A percentile compares a stretch with the other conserved stretches of the same genome.
Conservation (phyloP, 148 eudicot genomes). For the Vaccinium vitisidaea region DNA sequence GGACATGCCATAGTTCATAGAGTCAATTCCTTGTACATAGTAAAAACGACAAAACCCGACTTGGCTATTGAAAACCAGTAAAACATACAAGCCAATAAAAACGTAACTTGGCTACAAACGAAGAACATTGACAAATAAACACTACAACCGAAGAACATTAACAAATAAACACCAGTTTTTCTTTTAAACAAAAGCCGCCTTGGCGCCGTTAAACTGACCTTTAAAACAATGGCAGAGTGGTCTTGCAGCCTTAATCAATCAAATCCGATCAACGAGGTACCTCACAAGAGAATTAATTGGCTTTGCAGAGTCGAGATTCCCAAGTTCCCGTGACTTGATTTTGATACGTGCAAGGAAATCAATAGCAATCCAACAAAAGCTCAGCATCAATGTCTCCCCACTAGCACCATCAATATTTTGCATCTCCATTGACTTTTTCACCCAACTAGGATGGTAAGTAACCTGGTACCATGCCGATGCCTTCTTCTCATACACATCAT, state of each 20-base stretch:
- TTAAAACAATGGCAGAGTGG: constrained; percentile 58
- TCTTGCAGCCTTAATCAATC: constrained; percentile 37
- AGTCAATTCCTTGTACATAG: not conserved
- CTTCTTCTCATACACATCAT: constrained; percentile 56
- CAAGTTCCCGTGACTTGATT: constrained; percentile 30
- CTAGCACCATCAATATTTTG: constrained; percentile 42
- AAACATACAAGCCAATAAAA: not conserved
- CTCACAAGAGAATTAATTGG: constrained; percentile 62
- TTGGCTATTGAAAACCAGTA: not conserved
- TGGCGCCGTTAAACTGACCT: not conserved
- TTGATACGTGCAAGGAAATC: constrained; percentile 89
- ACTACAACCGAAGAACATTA: not conserved
- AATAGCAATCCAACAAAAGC: constrained; percentile 26
- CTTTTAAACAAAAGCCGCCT: not conserved
- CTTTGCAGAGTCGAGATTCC: constrained; percentile 28
- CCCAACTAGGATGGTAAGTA: constrained; percentile 63
- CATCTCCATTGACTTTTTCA: constrained; percentile 41
- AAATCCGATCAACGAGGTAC: constrained; percentile 60
- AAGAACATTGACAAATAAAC: not conserved
- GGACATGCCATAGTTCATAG: not conserved
- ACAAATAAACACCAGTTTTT: not conserved
- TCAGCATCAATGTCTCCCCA: constrained; percentile 44
- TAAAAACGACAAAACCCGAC: not conserved
- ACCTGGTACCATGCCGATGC: constrained; percentile 97
- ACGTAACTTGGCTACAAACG: not conserved